Evolutionary conservation across 2,329 filamentous ascomycete species (phyloP).

Genomic region (Bipolaris zeicola): DNA sequence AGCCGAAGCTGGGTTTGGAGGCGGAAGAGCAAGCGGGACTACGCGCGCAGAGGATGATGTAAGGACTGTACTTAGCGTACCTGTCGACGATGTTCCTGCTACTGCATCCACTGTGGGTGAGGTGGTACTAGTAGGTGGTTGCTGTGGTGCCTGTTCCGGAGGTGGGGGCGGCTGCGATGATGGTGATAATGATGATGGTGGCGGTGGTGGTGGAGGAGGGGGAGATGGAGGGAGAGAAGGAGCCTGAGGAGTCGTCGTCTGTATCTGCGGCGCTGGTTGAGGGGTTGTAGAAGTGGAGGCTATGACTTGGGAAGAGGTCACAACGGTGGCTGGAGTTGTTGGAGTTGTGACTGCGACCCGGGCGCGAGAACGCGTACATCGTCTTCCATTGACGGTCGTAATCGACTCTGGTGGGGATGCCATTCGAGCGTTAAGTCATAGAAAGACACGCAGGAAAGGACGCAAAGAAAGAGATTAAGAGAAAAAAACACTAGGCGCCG

Average conservation of each 20-base stretch:
- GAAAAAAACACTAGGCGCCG: conserved; percentile 38
- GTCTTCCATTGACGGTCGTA: conserved; percentile 47
- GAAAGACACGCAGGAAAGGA: conserved; percentile 37
- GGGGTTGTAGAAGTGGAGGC: conserved; percentile 21
- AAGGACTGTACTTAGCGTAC: conserved; percentile 42
- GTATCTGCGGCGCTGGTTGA: conserved; percentile 29
- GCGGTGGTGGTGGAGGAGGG: conserved; percentile 17
- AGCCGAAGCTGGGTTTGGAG: conserved; percentile 23
- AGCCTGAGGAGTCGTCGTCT: conserved; percentile 26
- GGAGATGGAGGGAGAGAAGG: conserved; percentile 20
- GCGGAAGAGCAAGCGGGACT: conserved; percentile 28
- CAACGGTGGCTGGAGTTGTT: conserved; percentile 21
- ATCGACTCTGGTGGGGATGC: conserved; percentile 45
- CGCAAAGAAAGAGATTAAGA: conserved; percentile 37
- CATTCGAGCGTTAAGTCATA: conserved; percentile 46
- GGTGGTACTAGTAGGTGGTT: conserved; percentile 25
- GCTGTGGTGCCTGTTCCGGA: conserved; percentile 14
- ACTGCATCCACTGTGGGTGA: conserved; percentile 32
- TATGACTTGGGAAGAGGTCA: conserved; percentile 27
- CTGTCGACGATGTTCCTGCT: conserved; percentile 40
- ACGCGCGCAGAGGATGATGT: conserved; percentile 28
- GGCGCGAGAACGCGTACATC: conserved; percentile 48
- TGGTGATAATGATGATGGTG: conserved; percentile 7
- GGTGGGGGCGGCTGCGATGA: conserved; percentile 11
- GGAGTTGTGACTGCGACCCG: conserved; percentile 37